Evolutionary conservation across 2,329 filamentous ascomycete genomes (phyloP).

Genomic region (Golovinomyces cichoracearum): DNA sequence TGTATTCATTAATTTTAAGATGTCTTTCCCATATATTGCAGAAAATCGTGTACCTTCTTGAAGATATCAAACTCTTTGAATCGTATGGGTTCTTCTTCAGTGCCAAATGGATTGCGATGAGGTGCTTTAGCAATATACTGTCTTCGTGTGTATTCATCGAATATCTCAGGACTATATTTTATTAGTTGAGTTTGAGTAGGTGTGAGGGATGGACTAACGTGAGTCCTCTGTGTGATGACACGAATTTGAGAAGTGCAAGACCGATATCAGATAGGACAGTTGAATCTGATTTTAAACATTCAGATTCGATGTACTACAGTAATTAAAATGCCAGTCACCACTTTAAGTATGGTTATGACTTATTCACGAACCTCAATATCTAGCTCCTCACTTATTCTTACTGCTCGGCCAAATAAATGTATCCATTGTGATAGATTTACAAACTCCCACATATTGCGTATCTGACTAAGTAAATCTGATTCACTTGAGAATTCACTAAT

Average conservation of each 20-base stretch:
- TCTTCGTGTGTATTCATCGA: conserved; percentile 77
- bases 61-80: conserved; percentile 66
- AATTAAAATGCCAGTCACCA: not conserved
- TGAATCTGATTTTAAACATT: conserved; percentile 62
- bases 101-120: conserved; percentile 59
- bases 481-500: conserved; percentile 12
- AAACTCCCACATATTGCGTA: conserved; percentile 90
- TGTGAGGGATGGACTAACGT: conserved; percentile 35
- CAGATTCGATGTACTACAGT: conserved; percentile 55
- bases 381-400: conserved; percentile 72
- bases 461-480: conserved; percentile 28
- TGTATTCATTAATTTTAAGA: not conserved
- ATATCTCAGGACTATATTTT: conserved; percentile 44
- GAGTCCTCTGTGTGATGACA: conserved; percentile 77
- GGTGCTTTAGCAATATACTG: conserved; percentile 70
- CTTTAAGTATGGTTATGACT: not conserved
- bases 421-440: conserved; percentile 86
- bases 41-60: conserved; percentile 38
- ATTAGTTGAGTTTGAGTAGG: conserved; percentile 7
- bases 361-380: conserved; percentile 52
- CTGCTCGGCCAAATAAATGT: conserved; percentile 61
- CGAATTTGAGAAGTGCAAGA: conserved; percentile 65
- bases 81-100: conserved; percentile 40
- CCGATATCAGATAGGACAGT: conserved; percentile 55
- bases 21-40: not conserved